phyloP scores from a whole-genome alignment of 2,329 filamentous ascomycete species.

The Cryphonectria carpinicola region DNA sequence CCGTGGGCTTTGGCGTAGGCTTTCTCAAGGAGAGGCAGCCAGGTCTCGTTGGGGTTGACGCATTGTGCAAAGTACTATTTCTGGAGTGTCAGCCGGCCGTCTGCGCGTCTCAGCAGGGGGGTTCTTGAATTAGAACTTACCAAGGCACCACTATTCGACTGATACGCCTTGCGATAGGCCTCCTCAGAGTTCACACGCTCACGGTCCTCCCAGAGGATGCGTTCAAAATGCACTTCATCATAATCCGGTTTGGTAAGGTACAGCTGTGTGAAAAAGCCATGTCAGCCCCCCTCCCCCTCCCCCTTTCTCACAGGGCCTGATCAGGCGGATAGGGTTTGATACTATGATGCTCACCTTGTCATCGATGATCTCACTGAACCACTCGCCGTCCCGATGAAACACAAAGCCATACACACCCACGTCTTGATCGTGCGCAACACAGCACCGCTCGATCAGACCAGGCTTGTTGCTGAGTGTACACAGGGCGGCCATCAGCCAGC shows the following conservation, averaged over 20 bases:
- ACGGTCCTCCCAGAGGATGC: conserved; percentile 50
- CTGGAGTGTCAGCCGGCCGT: not conserved
- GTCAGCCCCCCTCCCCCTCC: not conserved
- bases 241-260: conserved; percentile 63
- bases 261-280: conserved; percentile 38
- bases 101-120: not conserved
- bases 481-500: conserved; percentile 83
- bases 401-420: conserved; percentile 87
- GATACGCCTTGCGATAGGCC: conserved; percentile 65
- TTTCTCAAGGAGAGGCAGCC: conserved; percentile 73
- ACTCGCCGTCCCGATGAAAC: conserved; percentile 80
- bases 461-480: conserved; percentile 76
- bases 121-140: conserved; percentile 10
- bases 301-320: too few relatives aligned
- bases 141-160: conserved; percentile 69
- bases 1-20: conserved; percentile 77
- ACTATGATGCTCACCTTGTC: conserved; percentile 48
- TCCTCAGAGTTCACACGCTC: conserved; percentile 57
- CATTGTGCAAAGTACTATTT: conserved; percentile 68
- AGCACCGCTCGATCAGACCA: conserved; percentile 72
- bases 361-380: conserved; percentile 63
- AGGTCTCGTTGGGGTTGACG: conserved; percentile 70
- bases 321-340: too few relatives aligned
- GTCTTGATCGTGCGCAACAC: conserved; percentile 71
- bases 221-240: conserved; percentile 58